A percentile compares a stretch with the other conserved stretches of the same genome.
phyloP scores from a whole-genome alignment of 192 early-diverging fungal species.

The Diversispora eburnea region DNA sequence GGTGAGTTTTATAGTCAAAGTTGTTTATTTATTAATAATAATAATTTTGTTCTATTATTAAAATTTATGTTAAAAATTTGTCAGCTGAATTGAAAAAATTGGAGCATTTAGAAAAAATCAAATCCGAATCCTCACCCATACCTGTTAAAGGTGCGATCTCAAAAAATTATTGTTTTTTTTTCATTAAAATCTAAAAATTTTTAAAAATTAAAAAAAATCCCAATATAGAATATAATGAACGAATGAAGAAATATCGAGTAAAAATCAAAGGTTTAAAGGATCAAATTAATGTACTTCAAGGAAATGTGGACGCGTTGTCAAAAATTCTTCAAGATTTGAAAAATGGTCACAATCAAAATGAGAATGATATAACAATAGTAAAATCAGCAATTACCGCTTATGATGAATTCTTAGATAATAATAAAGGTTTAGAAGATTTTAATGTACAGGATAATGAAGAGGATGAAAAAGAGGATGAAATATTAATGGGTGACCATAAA shows the following conservation, averaged over 20 bases:
- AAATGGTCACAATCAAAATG: constrained; percentile 67
- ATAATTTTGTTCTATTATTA: neutral
- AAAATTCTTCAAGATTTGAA: constrained; percentile 49
- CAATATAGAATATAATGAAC: neutral
- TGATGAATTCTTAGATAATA: constrained; percentile 54
- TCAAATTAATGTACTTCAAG: constrained; percentile 31
- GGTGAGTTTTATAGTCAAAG: constrained; percentile 24
- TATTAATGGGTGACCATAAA: neutral
- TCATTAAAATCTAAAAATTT: neutral
- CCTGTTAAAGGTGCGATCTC: no score
- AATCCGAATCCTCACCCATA: neutral
- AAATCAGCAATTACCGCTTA: constrained; percentile 56
- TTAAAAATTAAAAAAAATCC: neutral
- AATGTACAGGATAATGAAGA: constrained; percentile 31
- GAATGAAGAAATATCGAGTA: neutral
- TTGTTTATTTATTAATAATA: neutral
- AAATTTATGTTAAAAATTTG: neutral
- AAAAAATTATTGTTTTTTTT: neutral
- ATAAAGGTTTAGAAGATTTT: constrained; percentile 27
- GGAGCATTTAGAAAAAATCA: neutral
- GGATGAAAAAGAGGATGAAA: constrained; percentile 33
- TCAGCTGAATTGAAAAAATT: constrained; percentile 15
- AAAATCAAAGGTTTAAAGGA: constrained; percentile 1
- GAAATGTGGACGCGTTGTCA: constrained; percentile 36
- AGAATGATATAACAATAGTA: constrained; percentile 63